phyloP scores from a whole-genome alignment of 2,329 filamentous ascomycete species.

The Plenodomus tracheiphilus region DNA sequence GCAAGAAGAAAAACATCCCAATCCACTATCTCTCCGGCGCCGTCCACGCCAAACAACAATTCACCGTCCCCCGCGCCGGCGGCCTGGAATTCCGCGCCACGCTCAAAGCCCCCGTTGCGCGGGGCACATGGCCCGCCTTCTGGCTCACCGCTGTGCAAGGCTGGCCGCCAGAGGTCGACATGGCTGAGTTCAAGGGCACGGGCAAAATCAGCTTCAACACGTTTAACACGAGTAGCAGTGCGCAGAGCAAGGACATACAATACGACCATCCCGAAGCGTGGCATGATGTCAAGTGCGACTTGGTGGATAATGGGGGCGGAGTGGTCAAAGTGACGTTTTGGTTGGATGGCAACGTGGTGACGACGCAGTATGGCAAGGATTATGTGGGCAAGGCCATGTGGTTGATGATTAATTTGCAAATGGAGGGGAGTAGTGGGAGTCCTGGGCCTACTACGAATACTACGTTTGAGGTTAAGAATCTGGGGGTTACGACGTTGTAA shows the following conservation, averaged over 20 bases:
- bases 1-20: conserved; percentile 25
- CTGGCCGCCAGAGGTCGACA: conserved; percentile 58
- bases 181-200: conserved; percentile 44
- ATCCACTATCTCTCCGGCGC: conserved; percentile 27
- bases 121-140: conserved; percentile 60
- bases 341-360: conserved; percentile 55
- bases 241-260: conserved; percentile 52
- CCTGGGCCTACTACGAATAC: conserved; percentile 23
- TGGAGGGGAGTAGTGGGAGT: conserved; percentile 35
- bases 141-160: conserved; percentile 65
- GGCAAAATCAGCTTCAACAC: conserved; percentile 41
- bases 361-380: conserved; percentile 55
- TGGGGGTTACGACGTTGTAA: too few species aligned
- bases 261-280: conserved; percentile 54
- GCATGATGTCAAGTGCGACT: conserved; percentile 56
- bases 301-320: conserved; percentile 53
- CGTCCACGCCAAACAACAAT: background rate
- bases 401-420: conserved; percentile 40
- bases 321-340: conserved; percentile 60
- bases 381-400: conserved; percentile 50
- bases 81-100: conserved; percentile 64
- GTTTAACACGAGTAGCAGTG: conserved; percentile 54
- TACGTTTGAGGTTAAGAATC: too few species aligned
- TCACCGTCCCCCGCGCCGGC: conserved; percentile 25
- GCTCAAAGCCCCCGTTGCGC: conserved; percentile 50